Base-by-base conservation (phyloP, 2,329 filamentous ascomycete species). In the Phaeoacremonium minimum region DNA sequence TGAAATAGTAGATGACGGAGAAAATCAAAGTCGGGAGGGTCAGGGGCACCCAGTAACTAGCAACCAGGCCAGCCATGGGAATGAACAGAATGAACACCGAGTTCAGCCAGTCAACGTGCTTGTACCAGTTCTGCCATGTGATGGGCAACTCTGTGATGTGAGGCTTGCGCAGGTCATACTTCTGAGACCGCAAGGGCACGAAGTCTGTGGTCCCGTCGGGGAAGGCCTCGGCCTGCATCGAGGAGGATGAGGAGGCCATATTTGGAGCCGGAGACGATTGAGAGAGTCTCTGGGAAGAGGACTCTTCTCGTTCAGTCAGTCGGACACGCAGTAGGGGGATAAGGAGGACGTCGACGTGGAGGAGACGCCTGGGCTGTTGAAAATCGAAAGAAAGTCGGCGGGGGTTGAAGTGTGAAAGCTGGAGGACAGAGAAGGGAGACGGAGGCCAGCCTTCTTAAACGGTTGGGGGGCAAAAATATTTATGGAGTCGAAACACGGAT, bases 71-170 rank as follows among this genome's bases (percentile, higher is more conserved):
- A 40, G 77, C 70, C 32, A 90, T 44, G 29, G 90, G 89, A 31
- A 95, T 75, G 48, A 84, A 72, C 47, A 94, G 63, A 58, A 95
- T 91, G 59, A 95, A 76, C 44, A 73, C 75, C 45, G 87, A 82
- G 63, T 95, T 95, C 48, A 95, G 75, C 88, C 89, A 95, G 75
- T 95, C 89, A 71, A 95, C 76, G 58, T 95, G 89, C 68, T 90
- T 84, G 67, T 89, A 82, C 86, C 87, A 93, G 71, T 95, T 95
- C 53, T 73, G 69, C 63, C 72, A 75, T 42, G 87, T 95, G 51
- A 94, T 83, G 40, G 85, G 84, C 45, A 78, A 77, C 46, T 94
- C 88, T 46, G 87, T 80, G 64, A 95, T 93, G 64, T 95, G 88
- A 55, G 83, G 76, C 69, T 94, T 95, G 70, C 83, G 69, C 40